Percentiles rank a stretch among this genome's conserved stretches.
Conservation (phyloP, 306 rosid species). For the Quercus robur region DNA sequence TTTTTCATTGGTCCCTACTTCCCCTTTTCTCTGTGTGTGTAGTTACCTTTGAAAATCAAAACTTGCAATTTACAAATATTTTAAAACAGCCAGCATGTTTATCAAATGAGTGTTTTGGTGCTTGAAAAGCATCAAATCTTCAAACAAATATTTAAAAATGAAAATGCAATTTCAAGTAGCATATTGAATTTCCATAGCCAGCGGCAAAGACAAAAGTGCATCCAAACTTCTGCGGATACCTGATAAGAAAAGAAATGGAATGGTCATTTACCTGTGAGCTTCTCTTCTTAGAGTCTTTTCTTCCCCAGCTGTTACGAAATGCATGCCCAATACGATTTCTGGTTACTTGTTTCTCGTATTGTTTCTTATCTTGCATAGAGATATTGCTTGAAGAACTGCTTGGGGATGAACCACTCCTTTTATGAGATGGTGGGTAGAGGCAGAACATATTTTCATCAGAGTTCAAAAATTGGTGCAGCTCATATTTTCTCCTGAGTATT, state of each 20-base stretch:
- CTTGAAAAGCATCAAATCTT: not conserved
- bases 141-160: not conserved
- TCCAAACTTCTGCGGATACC: not conserved
- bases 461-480: constrained; percentile 46
- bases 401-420: constrained; percentile 27
- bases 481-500: constrained; percentile 77
- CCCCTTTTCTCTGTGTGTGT: not conserved
- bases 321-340: constrained; percentile 66
- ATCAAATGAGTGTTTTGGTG: not conserved
- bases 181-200: not conserved
- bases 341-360: constrained; percentile 38
- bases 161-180: not conserved
- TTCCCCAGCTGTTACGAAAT: constrained; percentile 69
- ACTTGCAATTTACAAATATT: not conserved
- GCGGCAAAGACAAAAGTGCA: not conserved
- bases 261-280: constrained; percentile 57
- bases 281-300: constrained; percentile 72
- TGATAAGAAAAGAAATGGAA: constrained; percentile 3
- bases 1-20: not conserved
- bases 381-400: constrained; percentile 25
- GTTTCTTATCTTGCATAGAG: constrained; percentile 47
- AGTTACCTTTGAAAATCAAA: not conserved
- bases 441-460: constrained; percentile 30
- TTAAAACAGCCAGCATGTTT: not conserved
- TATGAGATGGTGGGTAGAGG: constrained; percentile 38